Conservation (phyloP, 495 filamentous ascomycete species). For the Aspergillus homomorphus region DNA sequence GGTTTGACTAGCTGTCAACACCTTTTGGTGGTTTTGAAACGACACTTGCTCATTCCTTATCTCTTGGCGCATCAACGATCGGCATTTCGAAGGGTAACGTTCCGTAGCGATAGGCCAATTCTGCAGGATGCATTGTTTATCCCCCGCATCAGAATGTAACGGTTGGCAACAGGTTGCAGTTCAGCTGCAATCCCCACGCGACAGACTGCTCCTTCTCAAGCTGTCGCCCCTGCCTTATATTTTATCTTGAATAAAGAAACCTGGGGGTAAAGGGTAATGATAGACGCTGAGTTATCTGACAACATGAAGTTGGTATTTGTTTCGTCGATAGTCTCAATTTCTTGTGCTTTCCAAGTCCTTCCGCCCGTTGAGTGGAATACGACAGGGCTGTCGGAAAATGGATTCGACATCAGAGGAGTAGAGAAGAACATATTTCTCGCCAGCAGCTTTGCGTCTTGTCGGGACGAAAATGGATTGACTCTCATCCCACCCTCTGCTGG, state of each 20-base stretch:
- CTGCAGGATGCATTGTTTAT: background rate
- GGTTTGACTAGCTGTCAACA: too few relatives aligned
- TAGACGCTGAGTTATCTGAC: too few relatives aligned
- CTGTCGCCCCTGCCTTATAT: too few relatives aligned
- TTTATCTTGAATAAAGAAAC: too few relatives aligned
- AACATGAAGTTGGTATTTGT: background rate
- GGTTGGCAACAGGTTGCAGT: background rate
- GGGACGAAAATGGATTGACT: slow-evolving; percentile 42
- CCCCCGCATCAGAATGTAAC: background rate
- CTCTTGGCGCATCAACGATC: background rate
- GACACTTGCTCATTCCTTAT: background rate
- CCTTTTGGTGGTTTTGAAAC: too few relatives aligned
- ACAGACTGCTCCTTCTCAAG: background rate
- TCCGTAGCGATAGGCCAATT: background rate
- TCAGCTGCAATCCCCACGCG: background rate
- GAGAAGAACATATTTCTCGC: slow-evolving; percentile 25
- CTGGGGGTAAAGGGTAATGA: too few relatives aligned
- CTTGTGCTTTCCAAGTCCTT: background rate
- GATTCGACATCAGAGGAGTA: background rate
- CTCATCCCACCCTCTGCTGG: slow-evolving; percentile 50
- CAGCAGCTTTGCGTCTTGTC: slow-evolving; percentile 17
- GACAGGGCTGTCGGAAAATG: background rate
- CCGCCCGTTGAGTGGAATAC: background rate
- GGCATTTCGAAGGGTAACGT: background rate
- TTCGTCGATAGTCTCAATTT: background rate